Conservation (phyloP, 2,329 filamentous ascomycete species). For the Anthostomella pinea region DNA sequence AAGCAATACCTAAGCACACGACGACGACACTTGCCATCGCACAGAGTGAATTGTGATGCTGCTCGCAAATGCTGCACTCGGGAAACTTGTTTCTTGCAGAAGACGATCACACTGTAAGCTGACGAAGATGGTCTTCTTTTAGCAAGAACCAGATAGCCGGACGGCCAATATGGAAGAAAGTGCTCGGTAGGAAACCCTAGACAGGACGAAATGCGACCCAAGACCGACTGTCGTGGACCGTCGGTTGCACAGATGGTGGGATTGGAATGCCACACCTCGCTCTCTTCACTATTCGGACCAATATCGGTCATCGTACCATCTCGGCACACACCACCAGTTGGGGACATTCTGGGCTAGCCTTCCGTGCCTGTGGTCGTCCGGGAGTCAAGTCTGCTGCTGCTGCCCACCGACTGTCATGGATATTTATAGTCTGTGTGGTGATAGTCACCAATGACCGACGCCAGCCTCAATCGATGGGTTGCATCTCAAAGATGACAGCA, state of each 20-base stretch:
- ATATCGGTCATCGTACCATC: conserved; percentile 3
- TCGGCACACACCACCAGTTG: background rate
- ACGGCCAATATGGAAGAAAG: conserved; percentile 17
- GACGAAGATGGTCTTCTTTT: conserved; percentile 4
- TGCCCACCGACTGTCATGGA: conserved; percentile 1
- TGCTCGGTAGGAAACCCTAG: conserved; percentile 10
- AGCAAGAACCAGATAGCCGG: no score
- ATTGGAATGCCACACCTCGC: conserved; percentile 9
- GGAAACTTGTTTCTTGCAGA: no score
- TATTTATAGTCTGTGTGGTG: conserved; percentile 16
- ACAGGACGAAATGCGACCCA: conserved; percentile 18
- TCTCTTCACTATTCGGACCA: conserved; percentile 15
- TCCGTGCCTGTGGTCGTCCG: no score
- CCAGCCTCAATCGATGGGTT: conserved; percentile 5
- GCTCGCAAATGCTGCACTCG: no score
- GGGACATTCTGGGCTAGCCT: no score
- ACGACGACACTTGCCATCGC: no score
- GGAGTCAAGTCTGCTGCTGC: background rate
- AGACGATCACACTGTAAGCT: no score
- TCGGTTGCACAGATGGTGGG: conserved; percentile 14
- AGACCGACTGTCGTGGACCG: conserved; percentile 4
- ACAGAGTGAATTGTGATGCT: no score
- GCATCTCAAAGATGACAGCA: no score
- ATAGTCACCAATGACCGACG: conserved; percentile 9
- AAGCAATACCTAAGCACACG: no score